phyloP scores from a whole-genome alignment of 2,329 filamentous ascomycete species.

The Alternaria alternata region DNA sequence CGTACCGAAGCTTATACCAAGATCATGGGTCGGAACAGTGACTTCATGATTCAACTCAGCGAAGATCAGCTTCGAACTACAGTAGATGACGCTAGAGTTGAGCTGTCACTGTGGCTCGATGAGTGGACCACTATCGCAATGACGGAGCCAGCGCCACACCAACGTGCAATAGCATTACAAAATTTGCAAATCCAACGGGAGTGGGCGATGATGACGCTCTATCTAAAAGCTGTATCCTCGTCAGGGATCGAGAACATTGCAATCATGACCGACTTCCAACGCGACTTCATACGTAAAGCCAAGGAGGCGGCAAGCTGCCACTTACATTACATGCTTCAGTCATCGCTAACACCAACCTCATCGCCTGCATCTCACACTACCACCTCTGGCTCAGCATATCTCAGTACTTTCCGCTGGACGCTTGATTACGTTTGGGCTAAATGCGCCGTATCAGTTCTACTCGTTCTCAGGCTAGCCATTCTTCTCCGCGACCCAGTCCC shows the following conservation, averaged over 20 bases:
- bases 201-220: conserved; percentile 63
- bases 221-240: conserved; percentile 60
- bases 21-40: conserved; percentile 22
- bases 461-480: conserved; percentile 62
- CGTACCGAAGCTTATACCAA: conserved; percentile 42
- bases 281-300: conserved; percentile 58
- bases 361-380: conserved; percentile 25
- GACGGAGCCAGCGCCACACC: conserved; percentile 18
- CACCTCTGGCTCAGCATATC: conserved; percentile 47
- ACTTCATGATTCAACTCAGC: conserved; percentile 19
- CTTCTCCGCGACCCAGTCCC: conserved; percentile 56
- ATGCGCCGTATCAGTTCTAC: conserved; percentile 64
- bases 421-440: conserved; percentile 69
- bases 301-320: conserved; percentile 62
- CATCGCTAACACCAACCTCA: conserved; percentile 24
- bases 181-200: conserved; percentile 62
- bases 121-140: conserved; percentile 45
- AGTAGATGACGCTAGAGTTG: conserved; percentile 33
- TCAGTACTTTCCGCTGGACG: conserved; percentile 61
- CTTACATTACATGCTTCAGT: conserved; percentile 56
- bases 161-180: conserved; percentile 42
- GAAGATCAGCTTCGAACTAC: conserved; percentile 31
- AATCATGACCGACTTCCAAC: conserved; percentile 60
- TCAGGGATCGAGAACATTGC: conserved; percentile 61
- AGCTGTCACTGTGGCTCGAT: conserved; percentile 53